Percentiles rank a stretch among this genome's conserved stretches.
These are phyloP conservation scores for Pycnococcus provasolii DNA, from an alignment of 139 green algal species.

Conservation along the genomic window DNA sequence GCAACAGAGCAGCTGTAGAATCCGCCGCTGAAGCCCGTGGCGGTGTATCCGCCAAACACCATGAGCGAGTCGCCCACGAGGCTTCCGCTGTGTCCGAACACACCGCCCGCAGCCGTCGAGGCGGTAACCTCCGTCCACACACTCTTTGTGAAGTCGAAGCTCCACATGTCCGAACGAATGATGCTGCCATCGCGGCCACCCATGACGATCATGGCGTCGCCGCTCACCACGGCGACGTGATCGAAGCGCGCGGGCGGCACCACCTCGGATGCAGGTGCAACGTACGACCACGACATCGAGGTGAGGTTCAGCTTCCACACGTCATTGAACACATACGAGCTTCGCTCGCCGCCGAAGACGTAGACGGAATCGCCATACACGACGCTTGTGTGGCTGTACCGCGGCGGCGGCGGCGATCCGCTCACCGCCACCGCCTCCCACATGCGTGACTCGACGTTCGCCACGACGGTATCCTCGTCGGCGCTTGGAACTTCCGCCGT, in stretches of 20 bases:
- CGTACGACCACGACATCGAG: slow-evolving; percentile 5
- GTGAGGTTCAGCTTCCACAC: slow-evolving; percentile 26
- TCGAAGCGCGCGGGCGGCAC: slow-evolving; percentile 10
- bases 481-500: background rate
- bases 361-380: slow-evolving; percentile 14
- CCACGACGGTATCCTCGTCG: slow-evolving; percentile 3
- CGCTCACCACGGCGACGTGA: slow-evolving; percentile 17
- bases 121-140: slow-evolving; percentile 9
- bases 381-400: slow-evolving; percentile 21
- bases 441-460: background rate
- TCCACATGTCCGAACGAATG: slow-evolving; percentile 20
- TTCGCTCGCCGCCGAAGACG: slow-evolving; percentile 30
- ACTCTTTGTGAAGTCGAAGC: slow-evolving; percentile 6
- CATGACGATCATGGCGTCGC: slow-evolving; percentile 16
- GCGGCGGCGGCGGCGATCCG: slow-evolving; percentile 8
- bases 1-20: slow-evolving; percentile 14
- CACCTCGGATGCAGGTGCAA: background rate
- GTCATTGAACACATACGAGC: slow-evolving; percentile 26
- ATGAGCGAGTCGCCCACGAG: slow-evolving; percentile 6
- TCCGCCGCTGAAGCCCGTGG: slow-evolving; percentile 13
- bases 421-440: background rate
- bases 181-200: slow-evolving; percentile 8
- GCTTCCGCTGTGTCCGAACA: slow-evolving; percentile 14
- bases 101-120: slow-evolving; percentile 3
- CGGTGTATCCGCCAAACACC: slow-evolving; percentile 26